Conservation (phyloP, 2,329 filamentous ascomycete species). For the Aspergillus intermedius region DNA sequence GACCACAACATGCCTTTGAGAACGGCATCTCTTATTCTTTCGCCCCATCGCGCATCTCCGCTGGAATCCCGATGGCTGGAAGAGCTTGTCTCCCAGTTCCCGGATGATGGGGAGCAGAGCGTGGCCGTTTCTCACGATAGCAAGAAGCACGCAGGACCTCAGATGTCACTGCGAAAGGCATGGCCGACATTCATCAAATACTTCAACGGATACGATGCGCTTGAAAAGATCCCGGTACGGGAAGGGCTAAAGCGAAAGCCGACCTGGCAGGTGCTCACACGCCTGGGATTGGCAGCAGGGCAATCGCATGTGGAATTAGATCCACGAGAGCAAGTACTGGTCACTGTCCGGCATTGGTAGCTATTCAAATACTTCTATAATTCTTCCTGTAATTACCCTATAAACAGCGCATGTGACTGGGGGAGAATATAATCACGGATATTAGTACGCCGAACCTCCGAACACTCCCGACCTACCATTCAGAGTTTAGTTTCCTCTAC, state of each 20-base stretch:
- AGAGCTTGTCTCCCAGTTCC: conserved; percentile 37
- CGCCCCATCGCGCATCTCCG: conserved; percentile 71
- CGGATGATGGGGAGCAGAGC: conserved; percentile 15
- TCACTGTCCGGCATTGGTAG: conserved; percentile 65
- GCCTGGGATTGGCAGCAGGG: conserved; percentile 61
- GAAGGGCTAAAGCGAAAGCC: conserved; percentile 79
- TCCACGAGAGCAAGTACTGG: conserved; percentile 39
- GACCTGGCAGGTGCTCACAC: conserved; percentile 48
- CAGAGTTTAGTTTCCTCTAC: not conserved
- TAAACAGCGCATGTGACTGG: too few species aligned
- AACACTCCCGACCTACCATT: conserved; percentile 12
- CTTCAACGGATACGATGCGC: conserved; percentile 75
- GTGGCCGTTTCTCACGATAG: conserved; percentile 13
- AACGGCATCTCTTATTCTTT: conserved; percentile 63
- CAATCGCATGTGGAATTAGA: conserved; percentile 24
- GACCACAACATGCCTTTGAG: conserved; percentile 26
- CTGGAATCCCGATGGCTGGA: conserved; percentile 66
- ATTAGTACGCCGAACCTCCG: conserved; percentile 4
- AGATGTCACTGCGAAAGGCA: conserved; percentile 47
- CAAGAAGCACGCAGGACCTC: conserved; percentile 18
- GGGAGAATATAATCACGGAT: too few species aligned
- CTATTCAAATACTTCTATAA: too few species aligned
- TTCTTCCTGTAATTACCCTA: too few species aligned
- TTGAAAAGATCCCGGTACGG: conserved; percentile 79
- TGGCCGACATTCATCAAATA: conserved; percentile 76